These are phyloP conservation scores for Calycina herbarum DNA, from an alignment of 2,329 filamentous ascomycete species.

Conservation along the genomic window DNA sequence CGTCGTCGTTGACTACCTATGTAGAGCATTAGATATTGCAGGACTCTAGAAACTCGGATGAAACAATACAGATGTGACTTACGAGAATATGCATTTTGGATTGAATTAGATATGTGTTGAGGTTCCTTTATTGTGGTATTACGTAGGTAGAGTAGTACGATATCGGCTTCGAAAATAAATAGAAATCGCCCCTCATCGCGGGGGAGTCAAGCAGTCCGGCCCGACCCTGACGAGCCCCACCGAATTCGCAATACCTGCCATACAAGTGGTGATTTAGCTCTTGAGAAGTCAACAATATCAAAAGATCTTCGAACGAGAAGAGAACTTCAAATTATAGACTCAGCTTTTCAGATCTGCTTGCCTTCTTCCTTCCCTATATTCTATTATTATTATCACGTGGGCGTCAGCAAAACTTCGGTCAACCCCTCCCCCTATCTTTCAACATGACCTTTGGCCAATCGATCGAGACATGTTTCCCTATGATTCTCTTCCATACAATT, in stretches of 20 bases:
- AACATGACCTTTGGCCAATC: too few relatives aligned
- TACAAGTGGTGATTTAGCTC: too few relatives aligned
- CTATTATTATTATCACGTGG: too few relatives aligned
- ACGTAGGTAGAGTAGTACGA: conserved; percentile 10
- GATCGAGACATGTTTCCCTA: too few relatives aligned
- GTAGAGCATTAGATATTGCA: background rate
- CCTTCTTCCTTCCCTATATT: too few relatives aligned
- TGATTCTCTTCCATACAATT: too few relatives aligned
- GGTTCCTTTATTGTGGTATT: background rate
- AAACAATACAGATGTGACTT: conserved; percentile 30
- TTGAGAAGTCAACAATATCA: too few relatives aligned
- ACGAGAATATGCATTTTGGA: conserved; percentile 51
- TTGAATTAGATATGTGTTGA: background rate
- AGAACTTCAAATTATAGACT: too few relatives aligned
- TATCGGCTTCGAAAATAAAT: background rate
- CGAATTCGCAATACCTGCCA: background rate
- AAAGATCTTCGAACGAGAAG: too few relatives aligned
- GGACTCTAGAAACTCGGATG: conserved; percentile 6
- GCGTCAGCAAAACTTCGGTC: too few relatives aligned
- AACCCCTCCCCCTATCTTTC: too few relatives aligned
- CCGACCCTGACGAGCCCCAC: background rate
- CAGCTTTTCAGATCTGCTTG: too few relatives aligned
- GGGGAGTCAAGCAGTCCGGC: background rate
- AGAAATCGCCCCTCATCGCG: background rate
- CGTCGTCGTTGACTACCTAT: conserved; percentile 73